Percentiles rank a stretch among this genome's conserved stretches.
Evolutionary conservation across 2,329 filamentous ascomycete genomes (phyloP).

Genomic region (Cercospora nicotianae): DNA sequence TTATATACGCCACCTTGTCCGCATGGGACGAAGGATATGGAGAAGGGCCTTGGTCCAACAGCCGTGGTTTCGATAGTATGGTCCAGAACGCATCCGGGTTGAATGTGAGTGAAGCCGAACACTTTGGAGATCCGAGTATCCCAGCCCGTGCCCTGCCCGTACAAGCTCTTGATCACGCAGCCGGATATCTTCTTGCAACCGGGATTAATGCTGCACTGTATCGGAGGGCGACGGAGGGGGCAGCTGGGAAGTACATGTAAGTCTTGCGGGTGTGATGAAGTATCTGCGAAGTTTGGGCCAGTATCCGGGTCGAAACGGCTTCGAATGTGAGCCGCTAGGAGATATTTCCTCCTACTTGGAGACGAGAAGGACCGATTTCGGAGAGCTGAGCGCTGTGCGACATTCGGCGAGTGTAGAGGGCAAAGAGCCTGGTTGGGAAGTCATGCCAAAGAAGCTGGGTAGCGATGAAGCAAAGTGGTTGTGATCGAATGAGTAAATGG

Average conservation of each 20-base stretch:
- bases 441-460: slow-evolving; percentile 54
- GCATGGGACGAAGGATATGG: slow-evolving; percentile 50
- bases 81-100: slow-evolving; percentile 58
- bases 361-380: slow-evolving; percentile 48
- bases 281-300: slow-evolving; percentile 59
- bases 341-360: slow-evolving; percentile 43
- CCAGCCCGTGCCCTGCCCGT: slow-evolving; percentile 45
- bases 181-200: slow-evolving; percentile 57
- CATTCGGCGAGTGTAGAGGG: slow-evolving; percentile 53
- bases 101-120: slow-evolving; percentile 57
- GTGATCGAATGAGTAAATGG: not conserved
- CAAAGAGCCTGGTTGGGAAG: slow-evolving; percentile 50
- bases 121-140: slow-evolving; percentile 44
- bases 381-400: slow-evolving; percentile 49
- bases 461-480: slow-evolving; percentile 49
- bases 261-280: slow-evolving; percentile 57
- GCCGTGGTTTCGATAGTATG: slow-evolving; percentile 58
- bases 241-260: slow-evolving; percentile 56
- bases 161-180: slow-evolving; percentile 59
- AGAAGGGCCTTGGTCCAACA: slow-evolving; percentile 47
- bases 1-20: slow-evolving; percentile 55
- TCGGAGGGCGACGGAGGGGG: slow-evolving; percentile 49
- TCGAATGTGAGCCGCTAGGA: slow-evolving; percentile 32
- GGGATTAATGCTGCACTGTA: slow-evolving; percentile 56
- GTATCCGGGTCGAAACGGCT: slow-evolving; percentile 48